Percentiles rank a stretch among this genome's conserved stretches.
Conservation (phyloP, 345 rosid genomes). For the Carallia pectinifolia region DNA sequence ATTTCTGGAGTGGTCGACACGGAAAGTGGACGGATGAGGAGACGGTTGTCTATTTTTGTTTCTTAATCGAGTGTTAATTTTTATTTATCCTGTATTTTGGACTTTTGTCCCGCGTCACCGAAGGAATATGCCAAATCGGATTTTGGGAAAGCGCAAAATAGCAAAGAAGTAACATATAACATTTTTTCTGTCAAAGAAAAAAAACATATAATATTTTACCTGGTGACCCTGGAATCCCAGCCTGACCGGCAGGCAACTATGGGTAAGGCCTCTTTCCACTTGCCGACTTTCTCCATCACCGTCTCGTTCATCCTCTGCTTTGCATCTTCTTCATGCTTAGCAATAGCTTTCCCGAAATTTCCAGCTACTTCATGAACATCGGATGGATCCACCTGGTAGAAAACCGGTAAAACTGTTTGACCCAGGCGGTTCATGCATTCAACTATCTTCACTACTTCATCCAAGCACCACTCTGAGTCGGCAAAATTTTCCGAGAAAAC, state of each 20-base stretch:
- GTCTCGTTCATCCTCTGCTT: background rate
- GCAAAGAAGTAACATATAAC: too few species aligned
- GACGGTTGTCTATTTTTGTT: too few species aligned
- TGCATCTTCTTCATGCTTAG: background rate
- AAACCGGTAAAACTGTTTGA: background rate
- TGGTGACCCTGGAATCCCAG: background rate
- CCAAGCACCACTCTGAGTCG: background rate
- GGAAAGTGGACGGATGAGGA: too few species aligned
- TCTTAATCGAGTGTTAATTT: too few species aligned
- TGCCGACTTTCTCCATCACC: background rate
- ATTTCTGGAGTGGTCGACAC: too few species aligned
- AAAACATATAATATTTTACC: background rate
- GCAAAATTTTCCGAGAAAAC: background rate
- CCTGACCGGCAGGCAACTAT: background rate
- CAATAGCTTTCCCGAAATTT: background rate
- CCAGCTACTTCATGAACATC: background rate
- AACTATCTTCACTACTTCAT: background rate
- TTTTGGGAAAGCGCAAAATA: too few species aligned
- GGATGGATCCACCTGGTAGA: background rate
- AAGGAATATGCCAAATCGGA: too few species aligned
- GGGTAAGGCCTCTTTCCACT: background rate
- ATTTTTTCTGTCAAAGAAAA: too few species aligned
- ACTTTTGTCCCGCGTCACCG: too few species aligned
- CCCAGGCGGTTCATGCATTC: background rate
- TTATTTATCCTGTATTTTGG: too few species aligned